Percentiles rank a stretch among this genome's conserved stretches.
phyloP scores from a whole-genome alignment of 768 basidiomycete species.

The Leccinum subgranulosum region DNA sequence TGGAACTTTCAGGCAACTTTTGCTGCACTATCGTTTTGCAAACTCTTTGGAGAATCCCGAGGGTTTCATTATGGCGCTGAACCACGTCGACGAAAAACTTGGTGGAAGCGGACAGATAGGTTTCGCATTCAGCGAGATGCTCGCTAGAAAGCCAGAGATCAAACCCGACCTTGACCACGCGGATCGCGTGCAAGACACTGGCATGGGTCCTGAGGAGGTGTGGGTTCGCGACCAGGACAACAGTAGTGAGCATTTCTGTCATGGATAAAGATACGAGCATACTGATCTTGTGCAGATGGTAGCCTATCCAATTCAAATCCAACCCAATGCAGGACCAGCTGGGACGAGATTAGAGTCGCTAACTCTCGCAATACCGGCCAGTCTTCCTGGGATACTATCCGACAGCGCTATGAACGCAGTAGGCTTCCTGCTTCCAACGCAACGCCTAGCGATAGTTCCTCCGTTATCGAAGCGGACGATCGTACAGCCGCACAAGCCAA shows the following conservation, averaged over 20 bases:
- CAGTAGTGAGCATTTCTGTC: conserved; percentile 10
- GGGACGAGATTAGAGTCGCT: conserved; percentile 65
- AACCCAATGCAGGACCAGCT: conserved; percentile 37
- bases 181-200: conserved; percentile 2
- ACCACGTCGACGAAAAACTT: conserved; percentile 29
- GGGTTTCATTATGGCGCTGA: conserved; percentile 30
- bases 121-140: conserved; percentile 23
- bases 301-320: conserved; percentile 5
- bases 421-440: conserved; percentile 14
- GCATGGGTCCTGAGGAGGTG: conserved; percentile 13
- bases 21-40: conserved; percentile 29
- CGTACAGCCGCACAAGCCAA: conserved; percentile 48
- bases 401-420: conserved; percentile 51
- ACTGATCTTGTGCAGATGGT: conserved; percentile 4
- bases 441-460: conserved; percentile 2
- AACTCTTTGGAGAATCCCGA: conserved; percentile 30
- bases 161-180: conserved; percentile 1
- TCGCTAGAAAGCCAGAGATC: conserved; percentile 16
- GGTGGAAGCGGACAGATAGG: conserved; percentile 31
- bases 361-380: conserved; percentile 41
- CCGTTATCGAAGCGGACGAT: conserved; percentile 25
- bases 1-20: conserved; percentile 30
- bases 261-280: background rate
- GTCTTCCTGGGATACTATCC: conserved; percentile 68
- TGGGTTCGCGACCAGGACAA: conserved; percentile 12